Conservation (phyloP, 2,329 filamentous ascomycete species). For the Stromatinia cepivora region DNA sequence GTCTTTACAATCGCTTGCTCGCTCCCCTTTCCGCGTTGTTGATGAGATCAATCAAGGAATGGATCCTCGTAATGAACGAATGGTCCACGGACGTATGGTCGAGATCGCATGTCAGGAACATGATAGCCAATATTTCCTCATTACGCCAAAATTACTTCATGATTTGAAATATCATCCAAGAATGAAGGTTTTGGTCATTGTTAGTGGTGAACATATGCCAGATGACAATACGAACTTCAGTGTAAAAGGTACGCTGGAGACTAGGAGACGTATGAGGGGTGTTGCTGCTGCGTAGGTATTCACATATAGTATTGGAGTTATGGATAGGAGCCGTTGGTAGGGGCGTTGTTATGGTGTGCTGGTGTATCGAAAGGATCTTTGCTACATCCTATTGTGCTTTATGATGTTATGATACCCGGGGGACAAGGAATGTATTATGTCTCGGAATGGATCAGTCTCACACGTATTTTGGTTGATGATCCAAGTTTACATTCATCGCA, state of each 20-base stretch:
- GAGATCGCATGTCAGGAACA: slow-evolving; percentile 89
- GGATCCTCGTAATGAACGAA: slow-evolving; percentile 97
- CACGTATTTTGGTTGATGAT: not conserved
- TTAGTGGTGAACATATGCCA: slow-evolving; percentile 77
- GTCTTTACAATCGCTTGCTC: slow-evolving; percentile 90
- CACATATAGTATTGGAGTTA: not conserved
- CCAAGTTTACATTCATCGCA: not conserved
- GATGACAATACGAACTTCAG: slow-evolving; percentile 44
- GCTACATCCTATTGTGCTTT: not conserved
- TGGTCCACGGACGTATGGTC: slow-evolving; percentile 97
- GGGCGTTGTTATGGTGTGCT: not conserved
- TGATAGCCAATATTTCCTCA: slow-evolving; percentile 88
- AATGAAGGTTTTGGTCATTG: slow-evolving; percentile 94
- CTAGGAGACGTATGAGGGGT: slow-evolving; percentile 35
- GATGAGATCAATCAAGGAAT: slow-evolving; percentile 99
- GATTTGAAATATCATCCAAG: slow-evolving; percentile 82
- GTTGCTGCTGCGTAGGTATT: slow-evolving; percentile 6
- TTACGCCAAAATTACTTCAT: slow-evolving; percentile 91
- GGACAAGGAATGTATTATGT: not conserved
- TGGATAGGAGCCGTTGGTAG: not conserved
- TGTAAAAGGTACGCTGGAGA: slow-evolving; percentile 37
- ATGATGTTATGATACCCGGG: slow-evolving; percentile 5
- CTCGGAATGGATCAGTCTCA: too few species aligned
- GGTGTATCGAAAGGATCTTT: not conserved
- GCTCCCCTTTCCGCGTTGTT: slow-evolving; percentile 94